Evolutionary conservation across 805 yeast species (phyloP).

Genomic region (Candida pseudoglaebosa): DNA sequence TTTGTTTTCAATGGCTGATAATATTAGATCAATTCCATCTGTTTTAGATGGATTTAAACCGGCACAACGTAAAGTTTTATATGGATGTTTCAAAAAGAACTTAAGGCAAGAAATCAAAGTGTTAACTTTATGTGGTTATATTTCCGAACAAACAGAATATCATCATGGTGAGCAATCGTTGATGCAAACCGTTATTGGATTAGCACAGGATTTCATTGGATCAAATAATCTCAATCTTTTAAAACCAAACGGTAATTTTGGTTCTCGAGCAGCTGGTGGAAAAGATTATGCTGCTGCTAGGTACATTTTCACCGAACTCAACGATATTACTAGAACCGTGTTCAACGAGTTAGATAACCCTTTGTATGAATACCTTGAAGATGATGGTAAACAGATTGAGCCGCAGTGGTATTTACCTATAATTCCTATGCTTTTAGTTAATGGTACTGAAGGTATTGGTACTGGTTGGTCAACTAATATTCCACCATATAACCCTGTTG

Average conservation of each 20-base stretch:
- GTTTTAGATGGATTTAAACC: slow-evolving; percentile 95
- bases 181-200: slow-evolving; percentile 83
- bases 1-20: slow-evolving; percentile 94
- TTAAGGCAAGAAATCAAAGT: slow-evolving; percentile 78
- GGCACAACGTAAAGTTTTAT: slow-evolving; percentile 91
- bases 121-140: slow-evolving; percentile 85
- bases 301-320: slow-evolving; percentile 86
- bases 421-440: slow-evolving; percentile 91
- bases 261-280: slow-evolving; percentile 95
- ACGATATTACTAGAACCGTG: slow-evolving; percentile 67
- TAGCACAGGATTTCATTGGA: slow-evolving; percentile 95
- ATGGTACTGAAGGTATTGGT: slow-evolving; percentile 97
- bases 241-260: slow-evolving; percentile 92
- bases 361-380: slow-evolving; percentile 73
- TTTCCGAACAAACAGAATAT: slow-evolving; percentile 83
- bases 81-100: slow-evolving; percentile 81
- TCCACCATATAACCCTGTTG: slow-evolving; percentile 86
- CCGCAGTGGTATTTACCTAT: slow-evolving; percentile 95
- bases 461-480: slow-evolving; percentile 97
- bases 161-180: slow-evolving; percentile 94
- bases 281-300: slow-evolving; percentile 98
- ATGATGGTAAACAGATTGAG: slow-evolving; percentile 90
- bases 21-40: slow-evolving; percentile 90
- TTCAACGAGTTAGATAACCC: slow-evolving; percentile 81
- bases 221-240: slow-evolving; percentile 81